phyloP scores from a whole-genome alignment of 371 early-diverging fungal species.

The Saksenaea oblongispora region DNA sequence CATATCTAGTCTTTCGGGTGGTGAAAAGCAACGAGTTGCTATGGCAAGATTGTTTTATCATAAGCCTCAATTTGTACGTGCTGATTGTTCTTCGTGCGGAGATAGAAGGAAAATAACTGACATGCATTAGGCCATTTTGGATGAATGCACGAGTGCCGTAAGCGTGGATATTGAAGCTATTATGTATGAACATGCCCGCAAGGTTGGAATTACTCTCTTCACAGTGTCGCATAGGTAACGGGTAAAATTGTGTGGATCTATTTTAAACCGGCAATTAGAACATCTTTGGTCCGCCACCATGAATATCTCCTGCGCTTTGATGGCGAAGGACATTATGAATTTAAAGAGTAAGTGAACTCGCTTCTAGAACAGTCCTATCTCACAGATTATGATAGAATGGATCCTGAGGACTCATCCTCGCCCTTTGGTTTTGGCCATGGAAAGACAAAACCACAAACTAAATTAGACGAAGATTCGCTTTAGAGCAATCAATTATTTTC shows the following conservation, averaged over 20 bases:
- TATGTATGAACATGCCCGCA: conserved; percentile 83
- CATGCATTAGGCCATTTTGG: conserved; percentile 68
- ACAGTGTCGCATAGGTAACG: conserved; percentile 81
- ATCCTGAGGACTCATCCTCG: conserved; percentile 52
- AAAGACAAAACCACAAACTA: conserved; percentile 43
- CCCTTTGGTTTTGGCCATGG: conserved; percentile 64
- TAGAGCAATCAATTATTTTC: conserved; percentile 9
- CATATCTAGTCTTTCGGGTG: conserved; percentile 62
- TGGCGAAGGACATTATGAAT: conserved; percentile 83
- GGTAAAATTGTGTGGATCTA: background rate
- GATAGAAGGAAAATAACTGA: background rate
- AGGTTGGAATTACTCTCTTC: conserved; percentile 81
- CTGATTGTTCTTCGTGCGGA: background rate
- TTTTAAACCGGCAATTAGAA: conserved; percentile 19
- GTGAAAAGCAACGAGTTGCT: conserved; percentile 83
- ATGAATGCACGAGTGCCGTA: conserved; percentile 87
- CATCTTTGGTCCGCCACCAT: conserved; percentile 70
- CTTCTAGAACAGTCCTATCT: background rate
- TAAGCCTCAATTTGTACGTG: conserved; percentile 74
- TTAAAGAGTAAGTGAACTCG: conserved; percentile 51
- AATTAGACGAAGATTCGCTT: conserved; percentile 19
- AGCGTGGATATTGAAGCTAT: conserved; percentile 82
- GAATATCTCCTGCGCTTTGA: conserved; percentile 80
- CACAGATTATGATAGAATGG: conserved; percentile 37
- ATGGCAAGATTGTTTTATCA: conserved; percentile 87